Percentiles rank a stretch among this genome's conserved stretches.
These are phyloP conservation scores for Eragrostis nindensis DNA, from an alignment of 176 grass and related monocot species.

Conservation along the genomic window DNA sequence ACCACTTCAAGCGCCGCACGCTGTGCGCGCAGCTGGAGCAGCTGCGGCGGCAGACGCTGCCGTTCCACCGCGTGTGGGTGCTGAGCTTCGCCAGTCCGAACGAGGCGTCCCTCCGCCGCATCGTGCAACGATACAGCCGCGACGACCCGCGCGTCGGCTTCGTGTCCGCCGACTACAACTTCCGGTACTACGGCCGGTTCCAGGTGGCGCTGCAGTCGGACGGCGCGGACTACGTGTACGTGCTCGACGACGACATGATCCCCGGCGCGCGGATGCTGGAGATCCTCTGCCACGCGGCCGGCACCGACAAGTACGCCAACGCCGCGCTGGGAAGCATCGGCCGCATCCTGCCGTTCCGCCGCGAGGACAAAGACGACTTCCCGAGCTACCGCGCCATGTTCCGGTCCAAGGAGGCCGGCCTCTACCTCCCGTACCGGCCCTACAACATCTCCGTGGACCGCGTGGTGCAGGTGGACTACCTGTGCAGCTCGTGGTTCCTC, in stretches of 20 bases:
- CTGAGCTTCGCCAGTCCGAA: slow-evolving; percentile 86
- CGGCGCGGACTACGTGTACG: slow-evolving; percentile 78
- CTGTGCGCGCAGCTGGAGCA: slow-evolving; percentile 90
- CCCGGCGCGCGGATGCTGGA: slow-evolving; percentile 78
- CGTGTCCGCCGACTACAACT: slow-evolving; percentile 82
- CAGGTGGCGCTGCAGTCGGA: slow-evolving; percentile 95
- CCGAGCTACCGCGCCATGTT: slow-evolving; percentile 88
- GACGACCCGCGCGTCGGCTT: slow-evolving; percentile 88
- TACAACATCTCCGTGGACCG: slow-evolving; percentile 82
- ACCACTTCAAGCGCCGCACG: slow-evolving; percentile 95
- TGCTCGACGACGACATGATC: slow-evolving; percentile 97
- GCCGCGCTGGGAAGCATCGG: slow-evolving; percentile 84
- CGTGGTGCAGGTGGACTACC: slow-evolving; percentile 88
- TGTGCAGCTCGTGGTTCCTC: slow-evolving; percentile 94
- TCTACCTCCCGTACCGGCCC: slow-evolving; percentile 85
- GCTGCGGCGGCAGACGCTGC: slow-evolving; percentile 75
- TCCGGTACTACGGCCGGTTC: slow-evolving; percentile 99
- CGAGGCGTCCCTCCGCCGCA: slow-evolving; percentile 59
- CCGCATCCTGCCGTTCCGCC: slow-evolving; percentile 78
- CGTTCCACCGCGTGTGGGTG: slow-evolving; percentile 94
- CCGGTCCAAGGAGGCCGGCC: slow-evolving; percentile 73
- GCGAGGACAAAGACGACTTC: too few species aligned
- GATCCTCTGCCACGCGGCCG: slow-evolving; percentile 84
- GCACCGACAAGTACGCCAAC: slow-evolving; percentile 89
- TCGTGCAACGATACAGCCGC: slow-evolving; percentile 78